phyloP scores from a whole-genome alignment of 768 basidiomycete species.

The Cystobasidiopsis lactophilus region DNA sequence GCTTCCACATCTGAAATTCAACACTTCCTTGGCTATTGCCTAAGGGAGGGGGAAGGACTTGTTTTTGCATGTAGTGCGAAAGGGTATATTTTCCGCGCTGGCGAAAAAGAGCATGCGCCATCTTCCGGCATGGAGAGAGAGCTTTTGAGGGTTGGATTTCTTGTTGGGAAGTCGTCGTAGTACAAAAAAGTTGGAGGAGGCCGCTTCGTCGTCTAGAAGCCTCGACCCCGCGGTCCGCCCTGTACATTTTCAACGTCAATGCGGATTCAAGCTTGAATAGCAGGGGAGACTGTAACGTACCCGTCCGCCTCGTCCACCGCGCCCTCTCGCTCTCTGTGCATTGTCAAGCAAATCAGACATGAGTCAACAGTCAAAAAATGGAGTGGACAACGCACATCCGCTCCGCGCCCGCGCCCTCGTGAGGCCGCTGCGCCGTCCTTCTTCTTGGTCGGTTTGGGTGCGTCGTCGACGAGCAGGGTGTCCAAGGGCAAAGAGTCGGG shows the following conservation, averaged over 20 bases:
- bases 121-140: too few species aligned
- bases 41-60: too few species aligned
- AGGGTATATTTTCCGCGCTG: too few species aligned
- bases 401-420: background rate
- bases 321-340: too few species aligned
- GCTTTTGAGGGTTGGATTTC: too few species aligned
- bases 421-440: conserved; percentile 36
- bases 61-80: too few species aligned
- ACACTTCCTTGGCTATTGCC: too few species aligned
- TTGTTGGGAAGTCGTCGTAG: background rate
- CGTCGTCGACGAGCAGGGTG: conserved; percentile 89
- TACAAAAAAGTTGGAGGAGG: background rate
- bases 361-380: too few species aligned
- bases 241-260: background rate
- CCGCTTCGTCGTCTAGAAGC: background rate
- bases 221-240: background rate
- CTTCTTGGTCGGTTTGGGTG: conserved; percentile 87
- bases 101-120: too few species aligned
- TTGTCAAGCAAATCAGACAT: too few species aligned
- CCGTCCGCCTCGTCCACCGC: background rate
- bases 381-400: too few species aligned
- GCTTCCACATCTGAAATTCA: conserved; percentile 8
- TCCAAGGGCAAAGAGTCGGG: conserved; percentile 91
- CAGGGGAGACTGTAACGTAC: background rate
- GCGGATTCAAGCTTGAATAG: background rate